Evolutionary conservation across 2,329 filamentous ascomycete genomes (phyloP).

Genomic region (Pseudocercospora fuligena): DNA sequence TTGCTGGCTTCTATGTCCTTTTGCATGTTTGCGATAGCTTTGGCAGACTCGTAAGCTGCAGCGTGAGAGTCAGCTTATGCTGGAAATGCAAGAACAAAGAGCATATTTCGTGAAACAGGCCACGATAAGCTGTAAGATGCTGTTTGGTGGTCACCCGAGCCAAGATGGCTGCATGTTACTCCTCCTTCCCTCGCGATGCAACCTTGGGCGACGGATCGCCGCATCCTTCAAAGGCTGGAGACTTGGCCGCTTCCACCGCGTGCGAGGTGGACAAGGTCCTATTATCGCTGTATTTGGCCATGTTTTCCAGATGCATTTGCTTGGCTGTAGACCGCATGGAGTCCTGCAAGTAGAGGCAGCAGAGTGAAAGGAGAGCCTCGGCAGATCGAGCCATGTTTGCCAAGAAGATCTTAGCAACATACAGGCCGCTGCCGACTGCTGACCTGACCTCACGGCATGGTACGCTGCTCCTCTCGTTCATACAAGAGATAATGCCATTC

Average conservation of each 20-base stretch:
- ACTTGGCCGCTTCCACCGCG: background rate
- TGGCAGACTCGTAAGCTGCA: too few relatives aligned
- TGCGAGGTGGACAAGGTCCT: background rate
- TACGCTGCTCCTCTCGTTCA: too few relatives aligned
- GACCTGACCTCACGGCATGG: too few relatives aligned
- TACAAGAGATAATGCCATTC: too few relatives aligned
- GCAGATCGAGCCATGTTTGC: too few relatives aligned
- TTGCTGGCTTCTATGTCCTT: conserved; percentile 6
- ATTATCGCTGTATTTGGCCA: too few relatives aligned
- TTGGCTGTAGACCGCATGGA: background rate
- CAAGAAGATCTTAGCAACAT: too few relatives aligned
- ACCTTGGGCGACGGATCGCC: background rate
- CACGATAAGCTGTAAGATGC: background rate
- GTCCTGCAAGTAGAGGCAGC: too few relatives aligned
- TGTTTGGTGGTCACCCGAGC: background rate
- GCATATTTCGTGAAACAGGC: background rate
- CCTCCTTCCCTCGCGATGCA: background rate
- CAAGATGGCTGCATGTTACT: conserved; percentile 1
- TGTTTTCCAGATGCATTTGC: background rate
- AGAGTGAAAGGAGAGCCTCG: too few relatives aligned
- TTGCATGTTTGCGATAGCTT: background rate
- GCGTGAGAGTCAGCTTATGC: background rate
- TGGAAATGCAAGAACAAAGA: background rate
- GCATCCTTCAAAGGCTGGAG: background rate
- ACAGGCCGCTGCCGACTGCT: too few relatives aligned